Evolutionary conservation across 78 protist species (phyloP), one percentile per base, ranked within the genome.

Genomic region (Emiliania huxleyi): DNA sequence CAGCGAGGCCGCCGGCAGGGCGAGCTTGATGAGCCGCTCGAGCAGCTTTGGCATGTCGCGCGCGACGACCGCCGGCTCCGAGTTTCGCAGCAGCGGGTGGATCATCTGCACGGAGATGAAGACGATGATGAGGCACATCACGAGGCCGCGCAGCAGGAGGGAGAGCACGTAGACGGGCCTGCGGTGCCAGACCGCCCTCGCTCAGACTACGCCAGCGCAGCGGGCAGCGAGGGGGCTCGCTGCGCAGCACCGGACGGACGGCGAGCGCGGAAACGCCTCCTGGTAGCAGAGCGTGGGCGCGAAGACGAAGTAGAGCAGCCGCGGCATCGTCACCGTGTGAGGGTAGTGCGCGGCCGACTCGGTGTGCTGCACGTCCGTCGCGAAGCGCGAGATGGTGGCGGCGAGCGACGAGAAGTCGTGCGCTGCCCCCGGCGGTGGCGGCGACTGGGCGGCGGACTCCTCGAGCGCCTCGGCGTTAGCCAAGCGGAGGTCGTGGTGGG

Each of bases 251-350:
- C 96, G 92, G 3, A 94, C 81, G 46, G 75, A 49, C 19, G 29
- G 79, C 8, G 92, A 48, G 29, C 94, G 94, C 8, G 96, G 96
- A 52, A 35, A 92, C 44, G 83, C 83, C 37, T 23, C 83, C 83
- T 73, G 93, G 73, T 94, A 94, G 55, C 79, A 71, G 19, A 94
- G 91, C 1, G 96, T 94, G 18, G 96, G 96, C 45, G 93, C 94
- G 35, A 43, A 1, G n/a, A 71, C 18, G 46, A 71, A 94, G 75
- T 75, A 92, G 56, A 21, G 1, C 33, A 94, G 29, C 87, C 90
- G 25, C 43, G 40, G 3, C 35, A 49, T 2, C 19, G 93, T 91
- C 44, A 94, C 44, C 79, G 90, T 94, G 69, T 92, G 40, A 15
- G 96, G 96, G 69, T 94, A 94, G 90, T 77, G 85, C 46, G 48